Base-by-base conservation (phyloP, 352 stramenopile species). In the Globisporangium alternatum region DNA sequence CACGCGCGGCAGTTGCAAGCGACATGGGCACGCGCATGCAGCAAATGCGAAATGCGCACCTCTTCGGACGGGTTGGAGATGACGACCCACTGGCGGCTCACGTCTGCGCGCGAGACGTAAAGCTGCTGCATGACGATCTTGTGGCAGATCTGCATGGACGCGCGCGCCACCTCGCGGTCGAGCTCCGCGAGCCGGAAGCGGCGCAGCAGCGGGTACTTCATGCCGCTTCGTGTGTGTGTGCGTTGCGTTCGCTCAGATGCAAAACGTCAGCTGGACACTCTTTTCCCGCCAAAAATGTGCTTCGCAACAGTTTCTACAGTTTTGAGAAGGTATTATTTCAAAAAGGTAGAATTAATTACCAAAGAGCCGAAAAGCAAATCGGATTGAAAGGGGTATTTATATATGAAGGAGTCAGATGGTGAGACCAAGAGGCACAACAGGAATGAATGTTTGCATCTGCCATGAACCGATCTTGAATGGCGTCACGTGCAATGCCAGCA, bases 71-170 rank as follows among this genome's bases (percentile, higher is more conserved):
- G 80, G 59, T 95, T 95, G 45, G 86, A 86, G 66, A 95, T 81
- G 45, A 95, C 86, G 31, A 95, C 68, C 77, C 84, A 95, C 67
- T 95, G 86, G 66, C 89, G 88, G 19, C 67, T 56, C 28, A 77
- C 77, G 64, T 95, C 75, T 2, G 67, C 78, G 17, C 86, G 84
- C 10, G 84, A 91, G 55, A 95, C 76, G 71, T 93, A 95, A n/a
- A 95, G 75, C 72, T 93, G 80, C 65, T 91, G 84, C 83, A 95
- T 93, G 44, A 91, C 78, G 57, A 91, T 73, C 53, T 89, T 89
- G 64, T 91, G 84, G 70, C 82, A 91, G 55, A 95, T 90, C 62
- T 95, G 86, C 83, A 91, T 90, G 37, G 81, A 80, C 12, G 78
- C 83, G 30, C 86, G 86, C 43, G 83, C 77, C 43, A 93, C 84